A percentile compares a stretch with the other conserved stretches of the same genome.
Evolutionary conservation across 2,329 filamentous ascomycete species (phyloP).

Genomic region (Fusarium sororula): DNA sequence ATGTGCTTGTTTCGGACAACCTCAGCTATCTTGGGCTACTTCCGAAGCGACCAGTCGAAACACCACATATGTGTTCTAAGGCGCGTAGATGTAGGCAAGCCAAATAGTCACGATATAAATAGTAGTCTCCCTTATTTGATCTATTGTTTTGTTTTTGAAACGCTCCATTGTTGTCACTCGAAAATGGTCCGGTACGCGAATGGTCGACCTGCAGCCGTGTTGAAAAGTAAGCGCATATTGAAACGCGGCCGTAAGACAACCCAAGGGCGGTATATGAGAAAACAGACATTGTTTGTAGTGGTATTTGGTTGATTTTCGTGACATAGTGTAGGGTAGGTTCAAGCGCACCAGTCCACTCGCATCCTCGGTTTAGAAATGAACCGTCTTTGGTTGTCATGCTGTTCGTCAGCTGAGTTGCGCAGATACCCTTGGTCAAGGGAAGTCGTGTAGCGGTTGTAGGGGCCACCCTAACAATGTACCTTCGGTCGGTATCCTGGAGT

Average conservation of each 20-base stretch:
- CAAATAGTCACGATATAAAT: neutral
- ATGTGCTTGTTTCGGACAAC: conserved; percentile 28
- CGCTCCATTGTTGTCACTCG: neutral
- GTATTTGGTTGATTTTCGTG: neutral
- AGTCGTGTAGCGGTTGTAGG: neutral
- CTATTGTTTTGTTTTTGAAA: neutral
- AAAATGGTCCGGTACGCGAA: neutral
- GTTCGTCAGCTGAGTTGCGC: neutral
- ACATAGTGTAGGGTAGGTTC: neutral
- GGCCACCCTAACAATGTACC: neutral
- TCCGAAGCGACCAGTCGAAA: conserved; percentile 13
- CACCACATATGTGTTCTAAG: neutral
- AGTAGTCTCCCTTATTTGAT: neutral
- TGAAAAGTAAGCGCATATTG: conserved; percentile 16
- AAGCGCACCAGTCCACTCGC: neutral
- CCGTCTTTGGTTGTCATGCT: neutral
- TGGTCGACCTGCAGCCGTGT: neutral
- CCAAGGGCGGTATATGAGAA: neutral
- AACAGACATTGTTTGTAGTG: neutral
- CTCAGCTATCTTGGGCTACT: conserved; percentile 16
- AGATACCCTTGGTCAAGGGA: neutral
- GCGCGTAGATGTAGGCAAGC: conserved; percentile 15
- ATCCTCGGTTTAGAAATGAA: neutral
- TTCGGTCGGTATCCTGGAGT: neutral
- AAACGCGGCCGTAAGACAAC: conserved; percentile 3